phyloP scores from a whole-genome alignment of 306 rosid genomes.

The Fagus sylvatica region DNA sequence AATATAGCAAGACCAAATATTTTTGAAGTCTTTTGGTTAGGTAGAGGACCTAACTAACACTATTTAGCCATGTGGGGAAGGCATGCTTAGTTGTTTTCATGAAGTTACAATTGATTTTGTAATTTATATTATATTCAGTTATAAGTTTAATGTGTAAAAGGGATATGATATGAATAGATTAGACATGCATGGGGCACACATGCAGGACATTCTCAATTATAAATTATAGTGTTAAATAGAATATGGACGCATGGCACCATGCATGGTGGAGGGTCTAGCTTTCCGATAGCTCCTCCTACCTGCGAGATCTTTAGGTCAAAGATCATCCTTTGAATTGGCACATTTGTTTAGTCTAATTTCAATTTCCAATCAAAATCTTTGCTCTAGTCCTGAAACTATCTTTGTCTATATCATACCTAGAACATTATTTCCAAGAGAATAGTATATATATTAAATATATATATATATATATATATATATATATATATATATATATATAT shows the following conservation, averaged over 20 bases:
- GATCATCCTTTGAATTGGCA: slow-evolving; percentile 54
- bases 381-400: slow-evolving; percentile 35
- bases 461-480: too few relatives aligned
- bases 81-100: slow-evolving; percentile 29
- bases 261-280: slow-evolving; percentile 47
- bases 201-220: slow-evolving; percentile 14
- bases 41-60: slow-evolving; percentile 44
- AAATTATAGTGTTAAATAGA: slow-evolving; percentile 22
- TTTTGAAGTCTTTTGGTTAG: slow-evolving; percentile 21
- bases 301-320: slow-evolving; percentile 72
- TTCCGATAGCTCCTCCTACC: slow-evolving; percentile 46
- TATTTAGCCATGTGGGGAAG: slow-evolving; percentile 28
- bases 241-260: slow-evolving; percentile 25
- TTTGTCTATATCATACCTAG: slow-evolving; percentile 28
- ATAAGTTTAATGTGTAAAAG: not conserved
- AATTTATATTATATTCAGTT: not conserved
- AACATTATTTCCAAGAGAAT: slow-evolving; percentile 5
- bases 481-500: too few relatives aligned
- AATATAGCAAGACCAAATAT: slow-evolving; percentile 9
- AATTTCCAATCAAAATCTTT: slow-evolving; percentile 41
- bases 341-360: slow-evolving; percentile 28
- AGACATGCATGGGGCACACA: slow-evolving; percentile 48
- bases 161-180: slow-evolving; percentile 9
- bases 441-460: too few relatives aligned
- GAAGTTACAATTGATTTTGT: not conserved